phyloP scores from a whole-genome alignment of 805 yeast species.

The Metschnikowia shivogae region DNA sequence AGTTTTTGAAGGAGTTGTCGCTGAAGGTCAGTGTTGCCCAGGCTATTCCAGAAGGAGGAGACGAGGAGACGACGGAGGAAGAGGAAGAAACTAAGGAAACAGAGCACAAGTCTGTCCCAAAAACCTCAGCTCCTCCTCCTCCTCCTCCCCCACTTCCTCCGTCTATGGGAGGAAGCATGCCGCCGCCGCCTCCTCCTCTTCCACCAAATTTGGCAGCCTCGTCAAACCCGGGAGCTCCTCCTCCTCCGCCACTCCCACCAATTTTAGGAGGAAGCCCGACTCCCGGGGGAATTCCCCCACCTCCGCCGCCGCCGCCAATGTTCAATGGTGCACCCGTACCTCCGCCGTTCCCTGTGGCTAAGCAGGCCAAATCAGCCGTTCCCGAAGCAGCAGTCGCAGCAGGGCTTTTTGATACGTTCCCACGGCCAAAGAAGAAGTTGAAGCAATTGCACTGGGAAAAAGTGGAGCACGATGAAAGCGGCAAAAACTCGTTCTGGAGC shows the following conservation, averaged over 20 bases:
- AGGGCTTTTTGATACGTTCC: conserved; percentile 43
- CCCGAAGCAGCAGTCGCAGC: conserved; percentile 17
- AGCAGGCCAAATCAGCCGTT: conserved; percentile 12
- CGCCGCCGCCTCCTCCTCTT: conserved; percentile 28
- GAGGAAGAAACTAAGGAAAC: conserved; percentile 7
- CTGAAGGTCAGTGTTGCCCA: conserved; percentile 44
- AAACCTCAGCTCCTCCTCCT: conserved; percentile 11
- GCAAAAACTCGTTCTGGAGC: conserved; percentile 64
- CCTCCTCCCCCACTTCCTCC: conserved; percentile 27
- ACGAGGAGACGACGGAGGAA: conserved; percentile 15
- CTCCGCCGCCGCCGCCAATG: conserved; percentile 21
- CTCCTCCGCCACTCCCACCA: conserved; percentile 24
- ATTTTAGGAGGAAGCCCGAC: conserved; percentile 19
- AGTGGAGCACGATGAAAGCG: conserved; percentile 41
- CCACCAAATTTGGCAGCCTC: conserved; percentile 13
- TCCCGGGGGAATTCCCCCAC: conserved; percentile 16
- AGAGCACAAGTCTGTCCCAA: neutral
- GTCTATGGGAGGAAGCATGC: conserved; percentile 4
- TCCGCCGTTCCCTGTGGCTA: conserved; percentile 24
- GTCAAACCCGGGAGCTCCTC: conserved; percentile 15
- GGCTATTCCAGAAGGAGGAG: conserved; percentile 24
- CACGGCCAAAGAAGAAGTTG: conserved; percentile 56
- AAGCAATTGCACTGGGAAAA: conserved; percentile 85
- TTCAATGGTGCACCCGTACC: conserved; percentile 23
- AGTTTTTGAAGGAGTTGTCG: conserved; percentile 51